These are phyloP conservation scores for Salix purpurea DNA, from an alignment of 345 rosid genomes.

Conservation along the genomic window DNA sequence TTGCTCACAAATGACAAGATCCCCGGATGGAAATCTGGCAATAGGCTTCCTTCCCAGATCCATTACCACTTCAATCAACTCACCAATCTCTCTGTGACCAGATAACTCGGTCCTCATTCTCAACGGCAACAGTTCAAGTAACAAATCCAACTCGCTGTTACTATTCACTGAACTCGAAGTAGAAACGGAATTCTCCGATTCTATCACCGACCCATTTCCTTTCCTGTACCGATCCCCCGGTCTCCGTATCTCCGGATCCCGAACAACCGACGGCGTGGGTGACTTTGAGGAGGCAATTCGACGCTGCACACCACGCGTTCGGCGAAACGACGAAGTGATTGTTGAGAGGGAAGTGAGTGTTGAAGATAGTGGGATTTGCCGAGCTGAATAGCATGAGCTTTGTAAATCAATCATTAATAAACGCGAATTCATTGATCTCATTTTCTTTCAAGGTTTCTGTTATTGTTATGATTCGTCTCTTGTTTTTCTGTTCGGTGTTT, in stretches of 20 bases:
- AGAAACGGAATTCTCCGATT: constrained; percentile 15
- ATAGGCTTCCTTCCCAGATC: constrained; percentile 88
- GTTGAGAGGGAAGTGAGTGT: constrained; percentile 39
- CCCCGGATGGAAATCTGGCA: constrained; percentile 91
- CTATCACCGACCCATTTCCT: constrained; percentile 39
- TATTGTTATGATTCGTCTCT: background rate
- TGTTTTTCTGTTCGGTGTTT: background rate
- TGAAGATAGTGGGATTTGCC: constrained; percentile 41
- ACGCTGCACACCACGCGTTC: constrained; percentile 47
- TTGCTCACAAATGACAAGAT: constrained; percentile 72
- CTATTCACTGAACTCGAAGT: constrained; percentile 21
- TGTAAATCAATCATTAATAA: constrained; percentile 64
- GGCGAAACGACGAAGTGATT: constrained; percentile 56
- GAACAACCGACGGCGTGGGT: constrained; percentile 31
- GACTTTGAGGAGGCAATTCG: constrained; percentile 40
- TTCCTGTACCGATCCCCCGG: constrained; percentile 39
- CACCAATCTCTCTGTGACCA: constrained; percentile 52
- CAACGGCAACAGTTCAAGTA: constrained; percentile 69
- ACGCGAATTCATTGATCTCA: constrained; percentile 59
- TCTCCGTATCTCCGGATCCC: constrained; percentile 50
- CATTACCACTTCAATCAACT: constrained; percentile 88
- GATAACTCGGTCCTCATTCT: constrained; percentile 54
- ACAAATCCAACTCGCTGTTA: constrained; percentile 58
- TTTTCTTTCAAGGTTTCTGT: constrained; percentile 15
- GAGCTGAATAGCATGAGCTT: constrained; percentile 58